Evolutionary conservation across 768 basidiomycete genomes (phyloP), one percentile per base, ranked within the genome.

Genomic region (Boletus pseudo-olivaceus): DNA sequence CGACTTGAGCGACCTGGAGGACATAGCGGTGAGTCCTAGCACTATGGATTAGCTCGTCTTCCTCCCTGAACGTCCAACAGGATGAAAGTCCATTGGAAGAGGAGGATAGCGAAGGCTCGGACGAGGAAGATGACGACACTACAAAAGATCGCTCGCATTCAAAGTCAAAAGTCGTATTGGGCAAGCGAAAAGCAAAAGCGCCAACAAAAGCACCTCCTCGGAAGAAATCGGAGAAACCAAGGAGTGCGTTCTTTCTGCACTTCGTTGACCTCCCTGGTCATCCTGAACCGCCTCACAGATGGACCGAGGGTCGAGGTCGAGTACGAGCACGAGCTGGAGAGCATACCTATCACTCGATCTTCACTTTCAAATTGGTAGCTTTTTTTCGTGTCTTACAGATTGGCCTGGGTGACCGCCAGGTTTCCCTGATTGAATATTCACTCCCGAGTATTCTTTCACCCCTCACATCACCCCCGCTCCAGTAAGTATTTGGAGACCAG

Each of bases 291-390:
- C 38, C 41, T 47, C 56, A 10, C 68, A 87, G 86, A 78, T 64
- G 89, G 85, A 19, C 87, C 93, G 14, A 78, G 87, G 59, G 87
- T 98, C 65, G 92, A 98, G 69, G 87, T 98, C 64, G 96, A 98
- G 72, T 97, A 97, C 83, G 95, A 98, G 71, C 84, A 91, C 68
- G 95, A 97, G 74, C 78, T 88, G 71, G 92, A 88, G 66, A 85
- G 78, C 59, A 67, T 82, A 48, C 81, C 82, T 39, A 71, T 84
- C 42, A 76, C 76, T 35, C 79, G 77, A 59, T 79, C 79, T 39
- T 73, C 73, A 14, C 67, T 82, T 57, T 75, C 79, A 40, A 78
- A 76, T 59, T 83, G 82, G 82, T 84, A 78, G 63, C 40, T n/a
- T 51, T 42, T 5, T 53, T 42, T 49, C 26, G 30, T 47, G 46